Evolutionary conservation across 1,139 yeast genomes (phyloP).

Genomic region (Debaryomyces nepalensis): DNA sequence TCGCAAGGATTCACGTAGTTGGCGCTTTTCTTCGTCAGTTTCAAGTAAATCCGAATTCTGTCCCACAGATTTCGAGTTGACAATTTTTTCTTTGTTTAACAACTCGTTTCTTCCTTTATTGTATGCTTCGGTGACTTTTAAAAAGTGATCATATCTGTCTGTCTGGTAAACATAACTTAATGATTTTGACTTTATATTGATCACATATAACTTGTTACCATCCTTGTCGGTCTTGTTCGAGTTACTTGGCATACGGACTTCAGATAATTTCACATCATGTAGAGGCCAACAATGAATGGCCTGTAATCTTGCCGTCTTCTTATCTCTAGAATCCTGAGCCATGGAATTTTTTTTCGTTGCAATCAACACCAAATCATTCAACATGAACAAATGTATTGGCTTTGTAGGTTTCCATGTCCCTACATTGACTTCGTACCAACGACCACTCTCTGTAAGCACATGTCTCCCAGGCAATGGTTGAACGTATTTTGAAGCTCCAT

Average conservation of each 20-base stretch:
- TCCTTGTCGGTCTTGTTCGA: conserved; percentile 23
- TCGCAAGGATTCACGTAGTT: conserved; percentile 45
- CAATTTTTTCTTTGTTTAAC: conserved; percentile 50
- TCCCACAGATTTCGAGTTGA: conserved; percentile 31
- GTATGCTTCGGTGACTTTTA: conserved; percentile 60
- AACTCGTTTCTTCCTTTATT: conserved; percentile 69
- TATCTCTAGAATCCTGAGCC: conserved; percentile 29
- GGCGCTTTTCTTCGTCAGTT: conserved; percentile 42
- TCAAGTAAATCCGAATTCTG: conserved; percentile 24
- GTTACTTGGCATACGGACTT: conserved; percentile 28
- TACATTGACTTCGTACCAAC: conserved; percentile 87
- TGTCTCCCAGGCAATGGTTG: conserved; percentile 84
- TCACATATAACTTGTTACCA: conserved; percentile 39
- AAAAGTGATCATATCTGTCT: conserved; percentile 62
- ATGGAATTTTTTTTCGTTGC: conserved; percentile 62
- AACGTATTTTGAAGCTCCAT: conserved; percentile 83
- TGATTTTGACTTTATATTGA: conserved; percentile 53
- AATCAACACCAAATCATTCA: conserved; percentile 77
- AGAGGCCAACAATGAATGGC: conserved; percentile 86
- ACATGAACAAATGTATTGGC: conserved; percentile 73
- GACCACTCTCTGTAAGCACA: conserved; percentile 74
- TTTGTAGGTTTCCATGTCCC: conserved; percentile 86
- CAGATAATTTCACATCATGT: conserved; percentile 60
- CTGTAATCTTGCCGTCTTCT: conserved; percentile 45
- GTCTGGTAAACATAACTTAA: conserved; percentile 66